Evolutionary conservation across 768 basidiomycete genomes (phyloP).

Genomic region (Sistotremastrum suecicum): DNA sequence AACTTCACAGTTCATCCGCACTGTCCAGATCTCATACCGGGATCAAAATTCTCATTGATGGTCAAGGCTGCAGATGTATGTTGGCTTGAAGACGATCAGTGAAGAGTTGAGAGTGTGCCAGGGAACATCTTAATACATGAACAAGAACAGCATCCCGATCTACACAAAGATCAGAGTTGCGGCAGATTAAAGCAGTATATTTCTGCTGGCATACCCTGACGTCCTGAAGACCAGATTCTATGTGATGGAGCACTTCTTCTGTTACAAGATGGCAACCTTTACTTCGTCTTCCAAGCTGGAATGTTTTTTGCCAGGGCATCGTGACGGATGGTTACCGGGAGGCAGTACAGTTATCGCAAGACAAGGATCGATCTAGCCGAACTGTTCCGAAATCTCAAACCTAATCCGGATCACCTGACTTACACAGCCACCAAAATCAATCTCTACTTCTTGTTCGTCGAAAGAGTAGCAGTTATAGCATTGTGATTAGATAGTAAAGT

Average conservation of each 20-base stretch:
- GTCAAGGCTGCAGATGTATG: conserved; percentile 73
- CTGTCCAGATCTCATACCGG: conserved; percentile 28
- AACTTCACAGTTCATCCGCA: background rate
- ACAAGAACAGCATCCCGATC: conserved; percentile 81
- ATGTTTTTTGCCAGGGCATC: conserved; percentile 90
- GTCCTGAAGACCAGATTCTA: conserved; percentile 52
- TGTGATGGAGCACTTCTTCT: conserved; percentile 51
- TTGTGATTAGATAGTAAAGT: too few relatives aligned
- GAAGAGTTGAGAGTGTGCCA: conserved; percentile 5
- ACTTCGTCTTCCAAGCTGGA: conserved; percentile 37
- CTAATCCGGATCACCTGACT: too few relatives aligned
- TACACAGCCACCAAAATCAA: too few relatives aligned
- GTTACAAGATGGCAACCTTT: conserved; percentile 81
- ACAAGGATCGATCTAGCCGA: background rate
- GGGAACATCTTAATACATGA: conserved; percentile 43
- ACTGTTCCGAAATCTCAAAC: too few relatives aligned
- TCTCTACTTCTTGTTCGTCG: too few relatives aligned
- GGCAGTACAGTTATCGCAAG: background rate
- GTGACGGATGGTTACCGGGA: background rate
- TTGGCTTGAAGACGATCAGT: conserved; percentile 29
- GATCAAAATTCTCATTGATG: conserved; percentile 83
- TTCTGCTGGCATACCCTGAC: conserved; percentile 33
- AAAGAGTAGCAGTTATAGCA: too few relatives aligned
- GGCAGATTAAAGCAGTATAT: too few relatives aligned
- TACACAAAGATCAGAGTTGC: conserved; percentile 13